Percentiles rank a stretch among this genome's conserved stretches.
phyloP scores from a whole-genome alignment of 108 stramenopile genomes.

The Parietichytrium sp. region DNA sequence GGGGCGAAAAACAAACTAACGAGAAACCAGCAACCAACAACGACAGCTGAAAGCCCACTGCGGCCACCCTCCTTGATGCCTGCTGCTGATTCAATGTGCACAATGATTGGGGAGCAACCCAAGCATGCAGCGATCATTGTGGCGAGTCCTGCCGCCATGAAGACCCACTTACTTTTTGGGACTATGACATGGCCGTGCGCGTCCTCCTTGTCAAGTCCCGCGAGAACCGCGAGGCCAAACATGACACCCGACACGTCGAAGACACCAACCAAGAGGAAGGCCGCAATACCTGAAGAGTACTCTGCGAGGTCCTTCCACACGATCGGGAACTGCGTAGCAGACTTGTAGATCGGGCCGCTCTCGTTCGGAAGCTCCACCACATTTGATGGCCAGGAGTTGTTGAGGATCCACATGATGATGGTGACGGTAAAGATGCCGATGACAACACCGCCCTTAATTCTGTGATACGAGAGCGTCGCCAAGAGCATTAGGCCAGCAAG shows the following conservation, averaged over 20 bases:
- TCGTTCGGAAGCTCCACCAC: conserved; percentile 54
- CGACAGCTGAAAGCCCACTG: conserved; percentile 64
- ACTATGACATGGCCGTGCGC: conserved; percentile 48
- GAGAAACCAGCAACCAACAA: conserved; percentile 60
- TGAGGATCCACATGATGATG: conserved; percentile 50
- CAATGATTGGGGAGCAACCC: conserved; percentile 65
- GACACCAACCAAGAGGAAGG: conserved; percentile 63
- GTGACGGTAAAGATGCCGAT: conserved; percentile 59
- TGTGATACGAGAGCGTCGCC: conserved; percentile 55
- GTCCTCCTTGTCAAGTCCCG: conserved; percentile 48
- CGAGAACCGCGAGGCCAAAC: conserved; percentile 61
- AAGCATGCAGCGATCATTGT: conserved; percentile 56
- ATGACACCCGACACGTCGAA: conserved; percentile 69
- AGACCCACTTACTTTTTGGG: conserved; percentile 59
- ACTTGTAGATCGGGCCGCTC: not conserved
- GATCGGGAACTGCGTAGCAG: conserved; percentile 43
- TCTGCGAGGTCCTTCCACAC: conserved; percentile 29
- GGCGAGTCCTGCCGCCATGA: conserved; percentile 52
- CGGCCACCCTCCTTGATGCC: conserved; percentile 69
- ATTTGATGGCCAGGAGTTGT: conserved; percentile 46
- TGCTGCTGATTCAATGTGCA: conserved; percentile 60
- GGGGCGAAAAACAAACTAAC: conserved; percentile 70
- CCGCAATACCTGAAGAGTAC: conserved; percentile 41
- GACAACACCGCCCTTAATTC: conserved; percentile 61
- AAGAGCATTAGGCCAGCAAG: conserved; percentile 59